phyloP scores from a whole-genome alignment of 192 early-diverging fungal genomes.

The Neocallimastix lanati region DNA sequence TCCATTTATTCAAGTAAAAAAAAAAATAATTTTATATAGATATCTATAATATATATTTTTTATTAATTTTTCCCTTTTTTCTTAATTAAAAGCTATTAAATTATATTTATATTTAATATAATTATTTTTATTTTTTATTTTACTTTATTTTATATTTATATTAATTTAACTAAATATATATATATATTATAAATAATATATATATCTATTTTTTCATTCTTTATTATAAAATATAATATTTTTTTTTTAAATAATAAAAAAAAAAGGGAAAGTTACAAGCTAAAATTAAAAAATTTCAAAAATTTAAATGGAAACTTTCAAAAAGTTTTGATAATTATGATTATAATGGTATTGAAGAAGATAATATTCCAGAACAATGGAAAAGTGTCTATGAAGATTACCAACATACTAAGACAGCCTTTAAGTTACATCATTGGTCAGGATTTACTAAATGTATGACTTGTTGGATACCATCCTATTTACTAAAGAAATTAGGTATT shows the following conservation, averaged over 20 bases:
- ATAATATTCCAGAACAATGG: neutral
- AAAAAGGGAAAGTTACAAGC: neutral
- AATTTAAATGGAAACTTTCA: neutral
- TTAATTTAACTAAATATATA: too few relatives aligned
- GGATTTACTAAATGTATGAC: neutral
- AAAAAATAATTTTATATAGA: too few relatives aligned
- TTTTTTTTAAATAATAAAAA: too few relatives aligned
- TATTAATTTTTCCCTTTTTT: too few relatives aligned
- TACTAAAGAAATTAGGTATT: neutral
- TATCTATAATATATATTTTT: too few relatives aligned
- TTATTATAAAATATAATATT: too few relatives aligned
- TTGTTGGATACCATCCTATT: neutral
- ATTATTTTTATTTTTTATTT: too few relatives aligned
- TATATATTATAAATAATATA: too few relatives aligned
- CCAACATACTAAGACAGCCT: neutral
- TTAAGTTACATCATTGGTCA: neutral
- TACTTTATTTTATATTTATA: too few relatives aligned
- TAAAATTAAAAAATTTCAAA: neutral
- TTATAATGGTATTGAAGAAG: neutral
- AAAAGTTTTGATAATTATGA: neutral
- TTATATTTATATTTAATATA: too few relatives aligned
- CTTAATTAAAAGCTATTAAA: too few relatives aligned
- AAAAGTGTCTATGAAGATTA: neutral
- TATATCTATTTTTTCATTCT: too few relatives aligned
- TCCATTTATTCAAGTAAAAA: neutral